These are phyloP conservation scores for Gymnopus androsaceus DNA, from an alignment of 1,284 basidiomycete genomes.

Conservation along the genomic window DNA sequence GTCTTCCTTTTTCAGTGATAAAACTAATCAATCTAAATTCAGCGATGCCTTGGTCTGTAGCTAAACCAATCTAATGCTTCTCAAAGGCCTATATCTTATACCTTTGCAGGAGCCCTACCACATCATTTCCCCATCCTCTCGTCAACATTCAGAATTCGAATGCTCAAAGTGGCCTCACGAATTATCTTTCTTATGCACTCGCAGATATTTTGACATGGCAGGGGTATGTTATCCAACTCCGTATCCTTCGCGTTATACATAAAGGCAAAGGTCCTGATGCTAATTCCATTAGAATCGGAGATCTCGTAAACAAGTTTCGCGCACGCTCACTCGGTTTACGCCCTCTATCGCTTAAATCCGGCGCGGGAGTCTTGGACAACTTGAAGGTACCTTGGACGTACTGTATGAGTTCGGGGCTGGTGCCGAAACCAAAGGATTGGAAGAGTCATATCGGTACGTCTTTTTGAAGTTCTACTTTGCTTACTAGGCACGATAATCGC, in stretches of 20 bases:
- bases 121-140: slow-evolving; percentile 64
- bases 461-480: not conserved
- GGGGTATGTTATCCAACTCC: slow-evolving; percentile 38
- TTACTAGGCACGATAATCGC: too few relatives aligned
- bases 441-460: slow-evolving; percentile 56
- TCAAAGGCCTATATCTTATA: not conserved
- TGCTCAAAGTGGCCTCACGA: slow-evolving; percentile 52
- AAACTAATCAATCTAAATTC: slow-evolving; percentile 8
- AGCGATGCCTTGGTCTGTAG: slow-evolving; percentile 68
- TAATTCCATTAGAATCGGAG: slow-evolving; percentile 46
- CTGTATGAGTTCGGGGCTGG: slow-evolving; percentile 65
- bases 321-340: slow-evolving; percentile 50
- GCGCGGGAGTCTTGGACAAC: slow-evolving; percentile 56
- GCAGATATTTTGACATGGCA: slow-evolving; percentile 61
- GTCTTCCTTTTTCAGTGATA: not conserved
- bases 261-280: not conserved
- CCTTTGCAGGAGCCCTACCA: slow-evolving; percentile 49
- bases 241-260: slow-evolving; percentile 12
- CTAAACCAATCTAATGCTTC: not conserved
- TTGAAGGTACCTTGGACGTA: slow-evolving; percentile 72
- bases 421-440: slow-evolving; percentile 68
- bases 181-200: slow-evolving; percentile 57
- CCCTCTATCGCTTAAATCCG: slow-evolving; percentile 47
- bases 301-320: slow-evolving; percentile 64
- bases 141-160: slow-evolving; percentile 57